Evolutionary conservation across 108 stramenopile species (phyloP).

Genomic region (Nitzschia putrida): DNA sequence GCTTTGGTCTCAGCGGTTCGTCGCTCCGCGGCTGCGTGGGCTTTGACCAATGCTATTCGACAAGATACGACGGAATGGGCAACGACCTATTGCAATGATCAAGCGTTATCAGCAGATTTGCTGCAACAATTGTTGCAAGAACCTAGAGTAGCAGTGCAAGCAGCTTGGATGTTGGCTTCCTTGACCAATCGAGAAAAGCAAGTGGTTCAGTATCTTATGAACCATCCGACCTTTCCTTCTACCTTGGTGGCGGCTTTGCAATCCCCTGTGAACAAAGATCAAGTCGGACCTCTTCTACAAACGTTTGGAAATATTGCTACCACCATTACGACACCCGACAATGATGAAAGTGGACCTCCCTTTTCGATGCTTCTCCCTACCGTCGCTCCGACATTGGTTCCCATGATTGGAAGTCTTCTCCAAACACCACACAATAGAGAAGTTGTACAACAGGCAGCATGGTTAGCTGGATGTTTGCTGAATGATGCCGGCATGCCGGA

Average conservation of each 20-base stretch:
- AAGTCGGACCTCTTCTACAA: constrained; percentile 31
- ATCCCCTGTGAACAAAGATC: constrained; percentile 14
- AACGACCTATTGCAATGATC: constrained; percentile 29
- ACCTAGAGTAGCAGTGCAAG: constrained; percentile 27
- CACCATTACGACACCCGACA: neutral
- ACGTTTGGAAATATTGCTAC: constrained; percentile 34
- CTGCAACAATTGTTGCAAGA: constrained; percentile 24
- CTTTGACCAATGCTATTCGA: constrained; percentile 44
- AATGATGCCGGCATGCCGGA: constrained; percentile 28
- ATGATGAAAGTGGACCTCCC: neutral
- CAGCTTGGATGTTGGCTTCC: constrained; percentile 40
- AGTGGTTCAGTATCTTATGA: constrained; percentile 33
- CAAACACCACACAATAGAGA: constrained; percentile 13
- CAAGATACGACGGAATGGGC: constrained; percentile 32
- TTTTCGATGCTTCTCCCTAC: neutral
- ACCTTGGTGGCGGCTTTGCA: constrained; percentile 19
- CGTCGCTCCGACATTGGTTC: neutral
- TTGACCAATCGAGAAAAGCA: constrained; percentile 32
- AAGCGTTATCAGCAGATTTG: constrained; percentile 26
- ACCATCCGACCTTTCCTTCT: constrained; percentile 12
- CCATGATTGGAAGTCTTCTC: constrained; percentile 16
- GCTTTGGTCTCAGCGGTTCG: constrained; percentile 13
- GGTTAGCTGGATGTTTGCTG: constrained; percentile 41
- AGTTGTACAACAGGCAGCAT: constrained; percentile 23
- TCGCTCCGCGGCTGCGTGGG: constrained; percentile 35